Conservation (phyloP, 148 eudicot species). For the Silene conica region DNA sequence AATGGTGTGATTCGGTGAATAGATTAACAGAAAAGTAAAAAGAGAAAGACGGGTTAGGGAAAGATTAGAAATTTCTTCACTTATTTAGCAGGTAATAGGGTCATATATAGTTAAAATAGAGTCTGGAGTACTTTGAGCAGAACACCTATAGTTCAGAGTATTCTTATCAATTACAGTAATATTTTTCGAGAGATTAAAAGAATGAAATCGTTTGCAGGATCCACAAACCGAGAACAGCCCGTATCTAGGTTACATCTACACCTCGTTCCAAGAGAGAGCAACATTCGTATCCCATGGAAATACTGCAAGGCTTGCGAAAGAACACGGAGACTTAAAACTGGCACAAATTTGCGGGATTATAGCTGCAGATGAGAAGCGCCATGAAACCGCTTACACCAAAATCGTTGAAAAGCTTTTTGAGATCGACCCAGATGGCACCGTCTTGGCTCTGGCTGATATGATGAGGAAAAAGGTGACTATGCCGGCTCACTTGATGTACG, state of each 20-base stretch:
- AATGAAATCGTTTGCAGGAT: slow-evolving; percentile 24
- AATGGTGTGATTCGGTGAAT: no score
- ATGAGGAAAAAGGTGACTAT: slow-evolving; percentile 42
- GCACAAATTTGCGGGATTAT: slow-evolving; percentile 45
- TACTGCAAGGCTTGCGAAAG: slow-evolving; percentile 46
- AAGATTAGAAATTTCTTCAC: no score
- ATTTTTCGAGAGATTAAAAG: no score
- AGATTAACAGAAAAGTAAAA: no score
- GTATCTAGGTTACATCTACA: slow-evolving; percentile 49
- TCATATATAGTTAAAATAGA: no score
- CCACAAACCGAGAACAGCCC: slow-evolving; percentile 43
- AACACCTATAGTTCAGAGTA: no score
- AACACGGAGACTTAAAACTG: slow-evolving; percentile 37
- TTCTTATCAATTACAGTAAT: no score
- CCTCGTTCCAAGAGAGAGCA: slow-evolving; percentile 53
- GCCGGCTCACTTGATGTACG: slow-evolving; percentile 49
- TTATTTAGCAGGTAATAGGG: no score
- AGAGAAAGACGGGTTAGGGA: no score
- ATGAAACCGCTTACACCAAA: slow-evolving; percentile 45
- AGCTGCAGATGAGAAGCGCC: slow-evolving; percentile 52
- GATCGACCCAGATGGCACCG: slow-evolving; percentile 38
- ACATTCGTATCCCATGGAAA: slow-evolving; percentile 49
- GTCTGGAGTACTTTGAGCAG: no score
- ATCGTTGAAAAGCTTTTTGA: slow-evolving; percentile 49
- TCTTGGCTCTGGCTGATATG: slow-evolving; percentile 44